Base-by-base conservation (phyloP, 805 yeast species). In the Candida koratica region DNA sequence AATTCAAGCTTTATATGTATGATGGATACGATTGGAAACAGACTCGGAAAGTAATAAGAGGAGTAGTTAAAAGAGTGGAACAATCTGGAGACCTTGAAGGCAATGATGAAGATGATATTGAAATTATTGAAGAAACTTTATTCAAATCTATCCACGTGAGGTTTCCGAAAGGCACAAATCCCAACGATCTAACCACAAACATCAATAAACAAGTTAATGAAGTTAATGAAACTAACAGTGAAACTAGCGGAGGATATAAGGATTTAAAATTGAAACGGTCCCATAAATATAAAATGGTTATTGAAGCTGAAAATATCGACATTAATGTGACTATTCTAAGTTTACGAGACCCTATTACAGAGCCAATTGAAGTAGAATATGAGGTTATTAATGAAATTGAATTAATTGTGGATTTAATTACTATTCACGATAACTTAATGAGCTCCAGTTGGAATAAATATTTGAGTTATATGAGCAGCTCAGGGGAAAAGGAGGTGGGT, bases 1-100 rank as follows among this genome's bases (percentile, higher is more conserved):
- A 68, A 32, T 56, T 66, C 0, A 52, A 49, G 1, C 48, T 83
- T 2, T 73, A 67, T 34, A 58, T 90, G 13, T 79, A 74, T 54
- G 98, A 93, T 61, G 99, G 99, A 0, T 93, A 81, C 52, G 97
- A 93, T 49, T 88, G 97, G 94, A 73, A 73, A 37, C 75, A 76
- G 28, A 87, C 97, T 0, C 70, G 95, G 39, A 67, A 66, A 16
- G 67, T 79, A 0, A 80, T 93, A 18, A 63, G 67, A 8, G 73
- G 70, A n/a, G 83, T 85, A 0, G 79, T 89, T 0, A 73, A 72
- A 36, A 60, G 73, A 8, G 73, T 86, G 6, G 87, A 81, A 45
- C 25, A 33, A 34, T 38, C 36, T 31, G 22, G 14, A 7, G 26
- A 24, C 11, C 14, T 7, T 5, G 45, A 38, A 9, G 43, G 32